Evolutionary conservation across 2,329 filamentous ascomycete genomes (phyloP).

Genomic region (Akanthomyces muscarius): DNA sequence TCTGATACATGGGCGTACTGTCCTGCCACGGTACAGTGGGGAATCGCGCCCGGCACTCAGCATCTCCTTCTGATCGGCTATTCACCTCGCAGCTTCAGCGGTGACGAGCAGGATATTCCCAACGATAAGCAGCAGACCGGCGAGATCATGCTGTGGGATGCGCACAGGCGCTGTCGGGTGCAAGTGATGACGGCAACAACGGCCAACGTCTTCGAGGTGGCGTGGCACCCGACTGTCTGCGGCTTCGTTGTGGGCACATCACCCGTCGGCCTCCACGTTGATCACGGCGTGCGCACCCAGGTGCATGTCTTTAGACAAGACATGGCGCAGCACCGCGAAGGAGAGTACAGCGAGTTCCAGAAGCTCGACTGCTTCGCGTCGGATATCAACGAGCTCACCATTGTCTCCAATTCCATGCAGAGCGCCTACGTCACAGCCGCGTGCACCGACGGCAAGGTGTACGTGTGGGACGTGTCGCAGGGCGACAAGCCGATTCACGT

Average conservation of each 20-base stretch:
- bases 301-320: constrained; percentile 48
- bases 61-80: constrained; percentile 59
- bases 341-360: constrained; percentile 42
- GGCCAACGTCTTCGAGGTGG: constrained; percentile 61
- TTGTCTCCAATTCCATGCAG: constrained; percentile 50
- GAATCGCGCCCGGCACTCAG: constrained; percentile 38
- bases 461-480: constrained; percentile 58
- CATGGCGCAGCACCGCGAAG: constrained; percentile 26
- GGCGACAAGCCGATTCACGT: constrained; percentile 54
- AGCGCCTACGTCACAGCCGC: constrained; percentile 56
- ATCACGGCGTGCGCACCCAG: constrained; percentile 49
- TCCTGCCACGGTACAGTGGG: constrained; percentile 62
- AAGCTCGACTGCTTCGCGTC: constrained; percentile 55
- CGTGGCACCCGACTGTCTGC: constrained; percentile 55
- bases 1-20: constrained; percentile 57
- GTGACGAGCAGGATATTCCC: constrained; percentile 55
- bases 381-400: constrained; percentile 60
- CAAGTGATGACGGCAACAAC: constrained; percentile 48
- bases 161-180: constrained; percentile 39
- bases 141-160: constrained; percentile 59
- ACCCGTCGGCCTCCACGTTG: constrained; percentile 42
- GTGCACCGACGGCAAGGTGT: constrained; percentile 58
- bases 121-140: constrained; percentile 54
- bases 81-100: constrained; percentile 52
- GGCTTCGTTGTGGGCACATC: constrained; percentile 57